Conservation (phyloP, 2,329 filamentous ascomycete genomes). For the Xylaria sp. region DNA sequence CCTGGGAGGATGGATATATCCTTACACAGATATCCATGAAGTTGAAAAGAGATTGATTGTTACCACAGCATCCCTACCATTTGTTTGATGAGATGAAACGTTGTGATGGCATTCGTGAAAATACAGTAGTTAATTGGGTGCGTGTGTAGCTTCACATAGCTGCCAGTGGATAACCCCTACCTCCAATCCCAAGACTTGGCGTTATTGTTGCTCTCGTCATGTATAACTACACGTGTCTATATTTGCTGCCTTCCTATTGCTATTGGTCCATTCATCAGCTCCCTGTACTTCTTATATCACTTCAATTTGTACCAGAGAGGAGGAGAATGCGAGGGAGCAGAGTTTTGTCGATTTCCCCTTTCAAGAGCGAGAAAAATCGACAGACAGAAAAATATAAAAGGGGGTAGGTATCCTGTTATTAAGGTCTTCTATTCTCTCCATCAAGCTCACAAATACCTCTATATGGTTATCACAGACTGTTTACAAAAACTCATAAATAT, state of each 20-base stretch:
- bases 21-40: background rate
- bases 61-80: background rate
- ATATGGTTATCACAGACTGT: background rate
- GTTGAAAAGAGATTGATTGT: background rate
- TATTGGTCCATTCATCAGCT: background rate
- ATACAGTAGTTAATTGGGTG: background rate
- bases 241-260: background rate
- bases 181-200: background rate
- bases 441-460: background rate
- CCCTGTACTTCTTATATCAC: background rate
- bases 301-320: background rate
- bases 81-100: background rate
- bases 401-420: no score
- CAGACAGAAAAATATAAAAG: background rate
- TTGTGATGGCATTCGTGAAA: no score
- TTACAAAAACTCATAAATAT: background rate
- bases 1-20: background rate
- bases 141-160: background rate
- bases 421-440: background rate
- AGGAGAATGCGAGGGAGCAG: background rate
- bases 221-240: background rate
- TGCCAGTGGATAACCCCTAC: background rate
- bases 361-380: background rate
- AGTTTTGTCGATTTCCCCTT: background rate
- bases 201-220: background rate